Evolutionary conservation across 805 yeast species (phyloP).

Genomic region (Monosporozyma solicola): DNA sequence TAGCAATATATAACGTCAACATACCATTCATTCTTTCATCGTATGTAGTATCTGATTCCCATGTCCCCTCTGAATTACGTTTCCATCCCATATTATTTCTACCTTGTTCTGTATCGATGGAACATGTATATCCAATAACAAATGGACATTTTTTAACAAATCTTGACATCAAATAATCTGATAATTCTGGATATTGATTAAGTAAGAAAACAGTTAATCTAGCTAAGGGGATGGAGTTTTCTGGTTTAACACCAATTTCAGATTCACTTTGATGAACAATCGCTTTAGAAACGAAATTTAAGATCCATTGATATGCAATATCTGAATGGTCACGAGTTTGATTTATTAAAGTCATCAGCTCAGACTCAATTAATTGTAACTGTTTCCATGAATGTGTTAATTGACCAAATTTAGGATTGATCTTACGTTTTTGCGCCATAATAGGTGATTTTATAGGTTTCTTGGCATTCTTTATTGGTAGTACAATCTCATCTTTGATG

Average conservation of each 20-base stretch:
- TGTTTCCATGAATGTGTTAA: slow-evolving; percentile 65
- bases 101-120: slow-evolving; percentile 74
- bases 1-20: slow-evolving; percentile 65
- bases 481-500: slow-evolving; percentile 53
- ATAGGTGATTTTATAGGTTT: slow-evolving; percentile 46
- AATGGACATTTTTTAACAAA: slow-evolving; percentile 87
- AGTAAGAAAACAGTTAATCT: slow-evolving; percentile 50
- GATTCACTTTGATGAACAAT: slow-evolving; percentile 87
- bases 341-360: slow-evolving; percentile 41
- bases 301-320: slow-evolving; percentile 49
- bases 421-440: slow-evolving; percentile 56
- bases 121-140: slow-evolving; percentile 71
- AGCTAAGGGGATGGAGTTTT: slow-evolving; percentile 73
- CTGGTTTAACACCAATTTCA: slow-evolving; percentile 73
- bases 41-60: slow-evolving; percentile 55
- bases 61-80: slow-evolving; percentile 34
- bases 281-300: slow-evolving; percentile 79
- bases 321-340: slow-evolving; percentile 31
- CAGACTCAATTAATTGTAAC: slow-evolving; percentile 41
- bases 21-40: slow-evolving; percentile 87
- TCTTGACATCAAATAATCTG: slow-evolving; percentile 50
- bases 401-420: slow-evolving; percentile 89
- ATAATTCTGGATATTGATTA: slow-evolving; percentile 36
- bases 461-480: slow-evolving; percentile 41
- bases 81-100: slow-evolving; percentile 84